These are phyloP conservation scores for Ophiostoma sp. DNA, from an alignment of 2,329 filamentous ascomycete genomes.

Conservation along the genomic window DNA sequence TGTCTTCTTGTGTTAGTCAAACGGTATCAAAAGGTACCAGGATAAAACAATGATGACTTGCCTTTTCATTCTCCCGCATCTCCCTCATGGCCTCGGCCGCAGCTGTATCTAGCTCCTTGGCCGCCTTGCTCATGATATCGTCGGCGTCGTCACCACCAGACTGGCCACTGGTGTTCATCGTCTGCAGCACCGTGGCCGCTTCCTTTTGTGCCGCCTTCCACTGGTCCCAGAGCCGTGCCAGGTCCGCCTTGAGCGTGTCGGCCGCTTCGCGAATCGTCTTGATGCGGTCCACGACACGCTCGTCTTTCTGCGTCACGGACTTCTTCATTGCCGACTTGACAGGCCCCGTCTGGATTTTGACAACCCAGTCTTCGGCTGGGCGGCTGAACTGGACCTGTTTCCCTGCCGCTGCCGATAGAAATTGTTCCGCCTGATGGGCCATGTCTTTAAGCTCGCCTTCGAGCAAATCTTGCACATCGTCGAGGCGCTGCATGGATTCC, in stretches of 20 bases:
- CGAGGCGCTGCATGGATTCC: slow-evolving; percentile 22
- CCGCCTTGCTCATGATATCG: slow-evolving; percentile 22
- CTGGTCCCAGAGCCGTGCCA: slow-evolving; percentile 28
- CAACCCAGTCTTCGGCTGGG: slow-evolving; percentile 22
- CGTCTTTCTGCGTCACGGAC: slow-evolving; percentile 19
- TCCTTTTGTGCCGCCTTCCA: slow-evolving; percentile 42
- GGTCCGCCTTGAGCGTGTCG: slow-evolving; percentile 23
- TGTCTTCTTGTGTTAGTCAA: slow-evolving; percentile 16
- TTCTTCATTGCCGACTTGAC: background rate
- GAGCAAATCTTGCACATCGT: slow-evolving; percentile 15
- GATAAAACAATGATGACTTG: background rate
- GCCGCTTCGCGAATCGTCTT: slow-evolving; percentile 19
- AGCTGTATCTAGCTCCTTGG: slow-evolving; percentile 21
- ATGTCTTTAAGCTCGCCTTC: slow-evolving; percentile 21
- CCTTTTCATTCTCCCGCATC: slow-evolving; percentile 28
- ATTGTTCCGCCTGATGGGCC: slow-evolving; percentile 17
- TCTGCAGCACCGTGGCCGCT: slow-evolving; percentile 32
- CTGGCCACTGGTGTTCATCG: background rate
- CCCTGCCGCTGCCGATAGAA: slow-evolving; percentile 12
- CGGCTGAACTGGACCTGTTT: slow-evolving; percentile 20
- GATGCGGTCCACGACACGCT: slow-evolving; percentile 24
- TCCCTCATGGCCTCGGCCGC: slow-evolving; percentile 24
- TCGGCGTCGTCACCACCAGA: background rate
- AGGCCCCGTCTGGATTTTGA: slow-evolving; percentile 23
- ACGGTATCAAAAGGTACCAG: background rate